Conservation (phyloP, 2,329 filamentous ascomycete species). For the Aureobasidium sp. region DNA sequence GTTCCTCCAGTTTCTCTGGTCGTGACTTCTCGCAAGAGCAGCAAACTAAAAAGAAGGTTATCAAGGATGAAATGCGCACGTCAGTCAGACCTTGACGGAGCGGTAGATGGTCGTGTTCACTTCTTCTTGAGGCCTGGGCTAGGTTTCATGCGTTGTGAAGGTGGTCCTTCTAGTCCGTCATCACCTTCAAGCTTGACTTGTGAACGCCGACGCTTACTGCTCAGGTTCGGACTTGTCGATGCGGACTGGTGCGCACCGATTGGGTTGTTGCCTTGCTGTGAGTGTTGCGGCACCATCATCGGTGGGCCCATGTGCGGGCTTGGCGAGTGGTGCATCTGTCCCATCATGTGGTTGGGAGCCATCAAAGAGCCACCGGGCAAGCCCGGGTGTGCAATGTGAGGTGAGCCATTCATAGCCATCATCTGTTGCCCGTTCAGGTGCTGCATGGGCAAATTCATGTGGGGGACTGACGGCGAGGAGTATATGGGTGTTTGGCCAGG, state of each 20-base stretch:
- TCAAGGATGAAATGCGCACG: constrained; percentile 5
- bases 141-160: constrained; percentile 8
- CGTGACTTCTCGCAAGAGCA: neutral
- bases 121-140: neutral
- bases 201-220: constrained; percentile 51
- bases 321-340: constrained; percentile 31
- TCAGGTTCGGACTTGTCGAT: constrained; percentile 55
- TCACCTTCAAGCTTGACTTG: constrained; percentile 53
- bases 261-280: constrained; percentile 48
- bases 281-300: constrained; percentile 50
- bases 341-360: constrained; percentile 15
- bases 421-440: constrained; percentile 22
- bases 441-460: constrained; percentile 40
- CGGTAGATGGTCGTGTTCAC: neutral
- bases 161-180: constrained; percentile 31
- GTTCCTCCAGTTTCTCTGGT: neutral
- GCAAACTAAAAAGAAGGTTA: neutral
- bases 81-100: neutral
- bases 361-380: constrained; percentile 14
- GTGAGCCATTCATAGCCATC: constrained; percentile 43
- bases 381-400: constrained; percentile 37
- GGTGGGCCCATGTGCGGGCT: constrained; percentile 40
- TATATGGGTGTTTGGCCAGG: constrained; percentile 29
- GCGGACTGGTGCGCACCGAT: constrained; percentile 43
- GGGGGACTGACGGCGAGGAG: constrained; percentile 50